These are phyloP conservation scores for Aspergillus awamori DNA, from an alignment of 2,329 filamentous ascomycete genomes.

Conservation along the genomic window DNA sequence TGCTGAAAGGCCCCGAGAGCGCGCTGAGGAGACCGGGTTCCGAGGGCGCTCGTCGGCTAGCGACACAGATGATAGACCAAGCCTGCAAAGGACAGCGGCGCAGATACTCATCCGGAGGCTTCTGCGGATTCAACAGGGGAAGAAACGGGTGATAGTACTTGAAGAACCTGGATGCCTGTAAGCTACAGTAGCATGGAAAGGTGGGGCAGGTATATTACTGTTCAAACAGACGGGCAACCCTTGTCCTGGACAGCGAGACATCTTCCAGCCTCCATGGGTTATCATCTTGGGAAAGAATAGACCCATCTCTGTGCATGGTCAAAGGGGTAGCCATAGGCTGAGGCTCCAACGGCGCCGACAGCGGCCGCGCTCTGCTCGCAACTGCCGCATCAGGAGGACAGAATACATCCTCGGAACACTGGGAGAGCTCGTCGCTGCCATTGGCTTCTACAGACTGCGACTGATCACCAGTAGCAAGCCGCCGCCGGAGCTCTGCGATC, in stretches of 20 bases:
- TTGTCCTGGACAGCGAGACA: slow-evolving; percentile 40
- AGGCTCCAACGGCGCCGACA: slow-evolving; percentile 38
- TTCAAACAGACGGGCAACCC: slow-evolving; percentile 48
- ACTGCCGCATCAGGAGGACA: slow-evolving; percentile 35
- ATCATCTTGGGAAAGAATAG: slow-evolving; percentile 41
- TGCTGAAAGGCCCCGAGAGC: slow-evolving; percentile 54
- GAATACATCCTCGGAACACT: slow-evolving; percentile 40
- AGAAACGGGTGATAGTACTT: slow-evolving; percentile 65
- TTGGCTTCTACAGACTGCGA: slow-evolving; percentile 29
- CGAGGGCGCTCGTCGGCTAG: slow-evolving; percentile 59
- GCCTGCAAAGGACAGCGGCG: slow-evolving; percentile 62
- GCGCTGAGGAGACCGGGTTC: slow-evolving; percentile 58
- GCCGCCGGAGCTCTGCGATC: slow-evolving; percentile 52
- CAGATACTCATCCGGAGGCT: slow-evolving; percentile 59
- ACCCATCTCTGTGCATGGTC: slow-evolving; percentile 35
- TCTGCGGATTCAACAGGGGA: slow-evolving; percentile 60
- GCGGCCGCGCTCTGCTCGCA: slow-evolving; percentile 31
- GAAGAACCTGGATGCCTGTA: slow-evolving; percentile 56
- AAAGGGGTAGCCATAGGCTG: slow-evolving; percentile 39
- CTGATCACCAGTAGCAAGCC: slow-evolving; percentile 42
- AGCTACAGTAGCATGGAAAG: slow-evolving; percentile 26
- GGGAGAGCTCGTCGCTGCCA: slow-evolving; percentile 35
- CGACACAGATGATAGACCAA: slow-evolving; percentile 66
- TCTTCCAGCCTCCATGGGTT: slow-evolving; percentile 55
- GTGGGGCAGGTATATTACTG: slow-evolving; percentile 32